phyloP scores from a whole-genome alignment of 2,329 filamentous ascomycete genomes.

The Saccharata proteae region DNA sequence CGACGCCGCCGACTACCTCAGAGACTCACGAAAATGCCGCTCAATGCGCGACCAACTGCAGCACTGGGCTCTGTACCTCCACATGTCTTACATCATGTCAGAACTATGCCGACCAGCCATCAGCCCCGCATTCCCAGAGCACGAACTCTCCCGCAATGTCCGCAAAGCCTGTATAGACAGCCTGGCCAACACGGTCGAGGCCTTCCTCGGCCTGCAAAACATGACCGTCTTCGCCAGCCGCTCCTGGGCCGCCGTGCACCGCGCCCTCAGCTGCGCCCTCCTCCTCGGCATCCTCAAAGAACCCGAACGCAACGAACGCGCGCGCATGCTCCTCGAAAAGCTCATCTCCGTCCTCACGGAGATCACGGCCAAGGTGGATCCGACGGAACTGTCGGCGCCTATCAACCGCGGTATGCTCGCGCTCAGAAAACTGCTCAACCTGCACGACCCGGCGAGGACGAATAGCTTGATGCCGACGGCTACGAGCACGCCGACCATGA shows the following conservation, averaged over 20 bases:
- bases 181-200: constrained; percentile 45
- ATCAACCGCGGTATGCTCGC: constrained; percentile 35
- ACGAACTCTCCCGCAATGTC: constrained; percentile 35
- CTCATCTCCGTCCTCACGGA: constrained; percentile 35
- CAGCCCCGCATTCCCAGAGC: constrained; percentile 35
- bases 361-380: constrained; percentile 34
- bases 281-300: constrained; percentile 40
- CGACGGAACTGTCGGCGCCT: constrained; percentile 35
- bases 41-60: constrained; percentile 43
- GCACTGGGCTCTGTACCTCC: constrained; percentile 48
- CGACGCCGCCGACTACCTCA: constrained; percentile 46
- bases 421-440: constrained; percentile 29
- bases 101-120: constrained; percentile 51
- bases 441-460: constrained; percentile 15
- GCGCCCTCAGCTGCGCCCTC: constrained; percentile 31
- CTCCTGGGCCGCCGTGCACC: constrained; percentile 32
- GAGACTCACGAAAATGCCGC: constrained; percentile 38
- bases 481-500: constrained; percentile 11
- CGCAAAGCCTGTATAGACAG: constrained; percentile 44
- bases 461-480: too few relatives aligned
- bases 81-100: constrained; percentile 50
- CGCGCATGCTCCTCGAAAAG: constrained; percentile 32
- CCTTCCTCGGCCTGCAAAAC: constrained; percentile 47
- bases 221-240: constrained; percentile 34
- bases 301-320: constrained; percentile 32